Evolutionary conservation across 1,139 yeast genomes (phyloP).

Genomic region (Yamadazyma sp.): DNA sequence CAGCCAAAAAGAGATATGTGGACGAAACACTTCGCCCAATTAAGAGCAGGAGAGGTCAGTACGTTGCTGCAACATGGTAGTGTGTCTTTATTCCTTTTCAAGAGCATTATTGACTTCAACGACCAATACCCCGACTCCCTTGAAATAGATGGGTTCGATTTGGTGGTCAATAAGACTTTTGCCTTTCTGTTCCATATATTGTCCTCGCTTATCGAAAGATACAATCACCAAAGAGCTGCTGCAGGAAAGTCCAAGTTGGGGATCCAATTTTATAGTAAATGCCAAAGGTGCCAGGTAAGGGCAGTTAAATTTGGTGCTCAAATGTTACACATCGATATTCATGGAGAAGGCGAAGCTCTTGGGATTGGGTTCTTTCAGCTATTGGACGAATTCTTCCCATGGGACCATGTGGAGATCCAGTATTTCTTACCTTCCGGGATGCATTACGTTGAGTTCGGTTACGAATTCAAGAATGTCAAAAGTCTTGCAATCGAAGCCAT

Average conservation of each 20-base stretch:
- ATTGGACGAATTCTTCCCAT: neutral
- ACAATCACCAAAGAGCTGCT: too few species aligned
- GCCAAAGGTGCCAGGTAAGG: too few species aligned
- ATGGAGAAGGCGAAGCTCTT: neutral
- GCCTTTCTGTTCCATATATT: too few species aligned
- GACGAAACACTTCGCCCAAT: too few species aligned
- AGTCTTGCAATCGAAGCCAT: neutral
- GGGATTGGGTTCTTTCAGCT: neutral
- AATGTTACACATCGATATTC: neutral
- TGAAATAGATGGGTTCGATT: neutral
- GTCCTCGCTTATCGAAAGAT: too few species aligned
- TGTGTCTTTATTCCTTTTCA: neutral
- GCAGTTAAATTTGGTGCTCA: neutral
- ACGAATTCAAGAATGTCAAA: slow-evolving; percentile 1
- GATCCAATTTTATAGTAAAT: too few species aligned
- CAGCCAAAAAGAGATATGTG: too few species aligned
- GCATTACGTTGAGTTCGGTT: neutral
- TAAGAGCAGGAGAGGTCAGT: too few species aligned
- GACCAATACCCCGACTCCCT: neutral
- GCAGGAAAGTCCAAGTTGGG: too few species aligned
- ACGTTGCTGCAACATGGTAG: too few species aligned
- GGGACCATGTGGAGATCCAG: neutral
- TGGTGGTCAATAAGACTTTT: too few species aligned
- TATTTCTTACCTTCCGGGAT: neutral
- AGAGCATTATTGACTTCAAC: neutral